Conservation (phyloP, 768 basidiomycete genomes). For the Dentipellis sp. region DNA sequence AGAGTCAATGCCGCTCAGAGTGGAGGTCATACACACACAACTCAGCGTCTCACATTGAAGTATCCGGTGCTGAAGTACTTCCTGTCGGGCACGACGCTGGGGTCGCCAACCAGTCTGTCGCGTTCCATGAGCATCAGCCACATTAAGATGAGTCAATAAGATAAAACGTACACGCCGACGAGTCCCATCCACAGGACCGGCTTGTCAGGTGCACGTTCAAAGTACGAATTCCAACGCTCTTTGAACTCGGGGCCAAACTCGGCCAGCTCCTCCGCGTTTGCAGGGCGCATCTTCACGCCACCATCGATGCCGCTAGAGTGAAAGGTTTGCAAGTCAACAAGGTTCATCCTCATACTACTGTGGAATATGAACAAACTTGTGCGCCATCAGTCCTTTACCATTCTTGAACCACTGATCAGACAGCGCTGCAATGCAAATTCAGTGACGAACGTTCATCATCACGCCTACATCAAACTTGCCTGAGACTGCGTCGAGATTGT, state of each 20-base stretch:
- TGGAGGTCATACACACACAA: too few species aligned
- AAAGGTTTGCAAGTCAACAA: not conserved
- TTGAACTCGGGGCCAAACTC: slow-evolving; percentile 40
- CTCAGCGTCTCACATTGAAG: slow-evolving; percentile 1
- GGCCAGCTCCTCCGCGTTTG: slow-evolving; percentile 32
- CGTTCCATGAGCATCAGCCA: not conserved
- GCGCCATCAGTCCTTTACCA: slow-evolving; percentile 41
- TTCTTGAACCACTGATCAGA: slow-evolving; percentile 24
- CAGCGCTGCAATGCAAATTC: slow-evolving; percentile 18
- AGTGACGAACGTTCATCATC: not conserved
- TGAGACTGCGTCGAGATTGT: slow-evolving; percentile 7
- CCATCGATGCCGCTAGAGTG: slow-evolving; percentile 28
- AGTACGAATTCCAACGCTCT: slow-evolving; percentile 40
- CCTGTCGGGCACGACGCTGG: not conserved
- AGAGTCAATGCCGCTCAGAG: too few species aligned
- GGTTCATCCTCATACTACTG: too few species aligned
- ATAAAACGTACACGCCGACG: slow-evolving; percentile 30
- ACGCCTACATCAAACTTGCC: not conserved
- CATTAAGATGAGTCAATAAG: not conserved
- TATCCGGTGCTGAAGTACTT: slow-evolving; percentile 10
- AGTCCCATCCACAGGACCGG: slow-evolving; percentile 37
- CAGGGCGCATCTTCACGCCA: slow-evolving; percentile 50
- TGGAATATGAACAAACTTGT: slow-evolving; percentile 27
- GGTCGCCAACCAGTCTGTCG: slow-evolving; percentile 13
- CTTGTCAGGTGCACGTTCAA: slow-evolving; percentile 44